Percentiles rank a stretch among this genome's conserved stretches.
Evolutionary conservation across 1,139 yeast genomes (phyloP).

Genomic region (Debaryomyces nepalensis): DNA sequence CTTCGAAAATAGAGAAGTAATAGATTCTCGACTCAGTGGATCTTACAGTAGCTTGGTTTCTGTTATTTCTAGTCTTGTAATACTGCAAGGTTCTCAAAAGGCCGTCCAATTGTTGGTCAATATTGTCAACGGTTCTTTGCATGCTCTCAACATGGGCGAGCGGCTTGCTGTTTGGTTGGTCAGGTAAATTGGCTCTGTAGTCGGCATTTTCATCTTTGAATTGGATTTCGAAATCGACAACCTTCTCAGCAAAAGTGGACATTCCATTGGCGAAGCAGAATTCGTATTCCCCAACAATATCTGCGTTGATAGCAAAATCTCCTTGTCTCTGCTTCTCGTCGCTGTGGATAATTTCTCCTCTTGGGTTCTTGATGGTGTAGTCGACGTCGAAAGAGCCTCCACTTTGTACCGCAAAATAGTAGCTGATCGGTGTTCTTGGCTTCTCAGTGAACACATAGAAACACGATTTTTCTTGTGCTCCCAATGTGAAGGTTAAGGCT

Average conservation of each 20-base stretch:
- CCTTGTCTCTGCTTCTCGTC: constrained; percentile 81
- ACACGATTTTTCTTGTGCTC: constrained; percentile 81
- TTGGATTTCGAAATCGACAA: constrained; percentile 84
- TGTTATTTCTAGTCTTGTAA: constrained; percentile 88
- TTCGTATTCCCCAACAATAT: constrained; percentile 80
- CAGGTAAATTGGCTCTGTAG: constrained; percentile 70
- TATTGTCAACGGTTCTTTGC: constrained; percentile 58
- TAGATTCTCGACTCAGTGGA: constrained; percentile 88
- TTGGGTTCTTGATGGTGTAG: constrained; percentile 73
- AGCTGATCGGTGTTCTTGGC: constrained; percentile 68
- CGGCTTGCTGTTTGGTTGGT: constrained; percentile 59
- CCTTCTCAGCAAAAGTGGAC: constrained; percentile 87
- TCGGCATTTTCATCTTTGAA: constrained; percentile 52
- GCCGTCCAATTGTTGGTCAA: constrained; percentile 70
- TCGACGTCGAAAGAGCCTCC: constrained; percentile 90
- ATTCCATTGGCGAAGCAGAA: constrained; percentile 88
- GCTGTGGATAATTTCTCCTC: constrained; percentile 57
- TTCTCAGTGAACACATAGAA: constrained; percentile 74
- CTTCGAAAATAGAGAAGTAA: constrained; percentile 83
- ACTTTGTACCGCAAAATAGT: constrained; percentile 89
- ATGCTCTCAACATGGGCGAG: constrained; percentile 65
- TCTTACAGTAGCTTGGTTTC: constrained; percentile 90
- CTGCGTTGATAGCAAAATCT: constrained; percentile 77
- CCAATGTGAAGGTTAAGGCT: constrained; percentile 75
- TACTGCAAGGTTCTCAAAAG: constrained; percentile 72